Evolutionary conservation across 164 flowering plant genomes (phyloP).

Genomic region (Magnolia sinica): DNA sequence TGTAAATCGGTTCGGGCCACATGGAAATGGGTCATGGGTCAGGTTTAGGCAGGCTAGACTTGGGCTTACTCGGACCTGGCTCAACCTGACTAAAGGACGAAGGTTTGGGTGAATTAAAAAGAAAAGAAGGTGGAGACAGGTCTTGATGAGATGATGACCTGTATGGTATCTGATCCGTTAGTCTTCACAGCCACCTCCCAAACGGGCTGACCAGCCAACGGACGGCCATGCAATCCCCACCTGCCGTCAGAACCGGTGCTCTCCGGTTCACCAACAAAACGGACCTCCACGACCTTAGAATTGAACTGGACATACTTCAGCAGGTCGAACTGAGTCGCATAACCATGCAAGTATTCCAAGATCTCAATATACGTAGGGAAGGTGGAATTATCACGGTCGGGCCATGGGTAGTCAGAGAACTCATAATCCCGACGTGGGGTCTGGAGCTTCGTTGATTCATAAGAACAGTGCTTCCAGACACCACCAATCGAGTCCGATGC

Average conservation of each 20-base stretch:
- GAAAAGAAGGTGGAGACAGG: not conserved
- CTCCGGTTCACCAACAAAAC: constrained; percentile 40
- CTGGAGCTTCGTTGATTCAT: constrained; percentile 69
- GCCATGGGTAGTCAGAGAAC: constrained; percentile 93
- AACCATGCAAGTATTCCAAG: constrained; percentile 64
- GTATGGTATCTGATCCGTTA: constrained; percentile 36
- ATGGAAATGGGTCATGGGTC: too few relatives aligned
- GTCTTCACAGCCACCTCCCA: constrained; percentile 83
- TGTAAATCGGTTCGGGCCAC: too few relatives aligned
- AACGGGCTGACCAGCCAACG: constrained; percentile 52
- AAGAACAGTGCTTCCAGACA: constrained; percentile 85
- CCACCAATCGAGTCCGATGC: constrained; percentile 81
- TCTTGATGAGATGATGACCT: constrained; percentile 34
- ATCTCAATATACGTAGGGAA: constrained; percentile 74
- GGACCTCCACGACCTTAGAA: constrained; percentile 76
- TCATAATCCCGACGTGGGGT: constrained; percentile 78
- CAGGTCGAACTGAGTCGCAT: constrained; percentile 71
- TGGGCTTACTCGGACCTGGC: too few relatives aligned
- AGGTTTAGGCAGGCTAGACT: too few relatives aligned
- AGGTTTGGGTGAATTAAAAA: not conserved
- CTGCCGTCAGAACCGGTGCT: constrained; percentile 1
- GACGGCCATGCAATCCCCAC: constrained; percentile 30
- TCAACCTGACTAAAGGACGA: too few relatives aligned
- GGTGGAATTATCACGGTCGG: constrained; percentile 47
- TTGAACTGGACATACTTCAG: constrained; percentile 55